These are phyloP conservation scores for Zygotorulaspora florentina DNA, from an alignment of 805 yeast genomes.

Conservation along the genomic window DNA sequence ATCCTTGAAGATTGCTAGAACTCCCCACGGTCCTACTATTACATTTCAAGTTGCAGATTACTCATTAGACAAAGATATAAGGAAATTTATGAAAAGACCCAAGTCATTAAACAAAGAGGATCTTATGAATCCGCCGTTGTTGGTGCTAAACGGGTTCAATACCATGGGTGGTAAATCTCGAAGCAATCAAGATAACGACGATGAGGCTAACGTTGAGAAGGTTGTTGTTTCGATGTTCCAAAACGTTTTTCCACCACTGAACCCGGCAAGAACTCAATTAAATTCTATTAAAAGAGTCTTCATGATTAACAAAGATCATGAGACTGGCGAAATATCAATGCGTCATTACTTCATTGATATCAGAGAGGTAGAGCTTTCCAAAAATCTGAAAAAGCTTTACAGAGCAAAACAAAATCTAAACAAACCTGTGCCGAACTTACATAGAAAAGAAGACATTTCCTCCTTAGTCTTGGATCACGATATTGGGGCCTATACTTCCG, in stretches of 20 bases:
- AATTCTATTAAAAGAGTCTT: constrained; percentile 76
- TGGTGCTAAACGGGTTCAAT: constrained; percentile 88
- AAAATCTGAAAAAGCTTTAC: constrained; percentile 66
- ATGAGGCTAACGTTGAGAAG: constrained; percentile 60
- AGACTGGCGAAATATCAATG: constrained; percentile 69
- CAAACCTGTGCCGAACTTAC: constrained; percentile 66
- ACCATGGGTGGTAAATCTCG: constrained; percentile 14
- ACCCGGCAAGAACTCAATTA: constrained; percentile 76
- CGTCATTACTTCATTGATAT: constrained; percentile 90
- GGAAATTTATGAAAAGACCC: constrained; percentile 65
- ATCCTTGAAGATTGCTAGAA: constrained; percentile 74
- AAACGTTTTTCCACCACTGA: constrained; percentile 91
- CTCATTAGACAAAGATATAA: constrained; percentile 77
- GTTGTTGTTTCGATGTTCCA: constrained; percentile 86
- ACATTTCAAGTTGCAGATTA: constrained; percentile 75
- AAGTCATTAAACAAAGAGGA: constrained; percentile 71
- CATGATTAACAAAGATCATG: constrained; percentile 68
- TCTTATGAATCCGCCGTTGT: constrained; percentile 74
- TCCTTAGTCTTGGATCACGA: constrained; percentile 81
- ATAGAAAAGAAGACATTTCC: constrained; percentile 66
- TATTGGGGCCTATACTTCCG: constrained; percentile 74
- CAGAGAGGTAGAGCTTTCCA: constrained; percentile 71
- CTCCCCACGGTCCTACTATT: constrained; percentile 93
- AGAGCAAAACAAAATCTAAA: constrained; percentile 55
- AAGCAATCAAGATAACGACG: constrained; percentile 10